A percentile compares a stretch with the other conserved stretches of the same genome.
These are phyloP conservation scores for Phytophthora melonis DNA, from an alignment of 352 stramenopile species.

Conservation along the genomic window DNA sequence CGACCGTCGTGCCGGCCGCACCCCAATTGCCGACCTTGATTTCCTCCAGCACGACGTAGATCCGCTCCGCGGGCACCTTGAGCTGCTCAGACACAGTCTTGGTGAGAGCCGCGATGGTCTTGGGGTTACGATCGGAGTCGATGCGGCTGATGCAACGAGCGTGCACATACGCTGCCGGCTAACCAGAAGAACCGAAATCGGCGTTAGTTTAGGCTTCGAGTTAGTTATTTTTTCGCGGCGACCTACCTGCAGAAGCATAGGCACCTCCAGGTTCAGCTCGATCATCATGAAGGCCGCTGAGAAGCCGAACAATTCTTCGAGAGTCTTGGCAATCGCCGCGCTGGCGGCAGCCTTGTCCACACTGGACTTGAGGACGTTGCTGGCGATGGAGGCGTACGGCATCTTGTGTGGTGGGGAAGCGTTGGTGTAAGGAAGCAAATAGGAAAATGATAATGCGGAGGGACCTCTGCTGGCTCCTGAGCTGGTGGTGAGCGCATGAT, in stretches of 20 bases:
- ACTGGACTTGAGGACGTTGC: constrained; percentile 48
- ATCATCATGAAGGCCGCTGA: constrained; percentile 51
- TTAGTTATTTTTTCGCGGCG: not conserved
- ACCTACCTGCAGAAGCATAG: constrained; percentile 46
- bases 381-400: constrained; percentile 53
- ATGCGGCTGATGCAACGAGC: constrained; percentile 31
- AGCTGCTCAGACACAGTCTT: constrained; percentile 18
- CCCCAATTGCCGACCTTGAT: not conserved
- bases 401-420: constrained; percentile 24
- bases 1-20: not conserved
- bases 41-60: not conserved
- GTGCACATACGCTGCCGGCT: constrained; percentile 57
- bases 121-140: constrained; percentile 45
- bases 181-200: not conserved
- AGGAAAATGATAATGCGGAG: not conserved
- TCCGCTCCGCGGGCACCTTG: not conserved
- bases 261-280: constrained; percentile 48
- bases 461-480: not conserved
- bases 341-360: constrained; percentile 40
- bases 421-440: not conserved
- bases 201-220: not conserved
- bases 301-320: constrained; percentile 42
- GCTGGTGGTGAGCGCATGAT: not conserved
- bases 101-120: constrained; percentile 23
- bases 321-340: constrained; percentile 49